Base-by-base conservation (phyloP, 345 rosid genomes). In the Xanthoceras sorbifolium region DNA sequence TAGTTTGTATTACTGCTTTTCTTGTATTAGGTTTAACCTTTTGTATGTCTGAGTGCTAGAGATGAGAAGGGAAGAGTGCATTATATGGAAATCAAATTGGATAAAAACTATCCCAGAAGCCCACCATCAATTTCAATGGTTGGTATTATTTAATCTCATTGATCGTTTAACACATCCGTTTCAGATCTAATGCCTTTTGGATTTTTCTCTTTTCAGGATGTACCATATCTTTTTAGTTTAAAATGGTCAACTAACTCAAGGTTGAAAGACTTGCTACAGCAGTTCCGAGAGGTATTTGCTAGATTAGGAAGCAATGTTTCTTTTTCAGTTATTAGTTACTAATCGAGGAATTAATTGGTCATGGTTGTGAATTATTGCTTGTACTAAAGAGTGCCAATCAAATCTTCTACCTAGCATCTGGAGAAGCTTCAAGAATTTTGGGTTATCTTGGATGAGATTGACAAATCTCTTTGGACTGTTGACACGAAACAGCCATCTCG, bases 81-180 rank as follows among this genome's bases (percentile, higher is more conserved):
- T 72, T 61, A 83, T 22, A 66, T 92, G 76, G 94, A 86, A 82
- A 80, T 94, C 82, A 89, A 86, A 52, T 82, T 94, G 48, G 80
- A 79, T 69, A 77, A 83, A 72, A 81, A 83, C 68, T 88, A 89
- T 86, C 95, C 91, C 65, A 81, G 75, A 34, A 83, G 78, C 22
- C 90, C 89, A 64, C 97, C 98, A 76, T 88, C 90, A 31, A 66
- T 90, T 80, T 88, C 97, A 5, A 89, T 85, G 83, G 98, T 94
- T 67, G 71, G 98, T 84, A 31, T 31, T 20, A 23, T 70, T 20
- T 65, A 64, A 72, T 67, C 25, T 68, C 42, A 69, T 61, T 69
- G 40, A 66, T 29, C 42, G 62, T 79, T 64, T 29, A 4, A 40
- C 2, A 52, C 32, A 67, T 34, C 36, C 6, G 20, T 67, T 82